Base-by-base conservation (phyloP, 768 basidiomycete species). In the Russula emetica region DNA sequence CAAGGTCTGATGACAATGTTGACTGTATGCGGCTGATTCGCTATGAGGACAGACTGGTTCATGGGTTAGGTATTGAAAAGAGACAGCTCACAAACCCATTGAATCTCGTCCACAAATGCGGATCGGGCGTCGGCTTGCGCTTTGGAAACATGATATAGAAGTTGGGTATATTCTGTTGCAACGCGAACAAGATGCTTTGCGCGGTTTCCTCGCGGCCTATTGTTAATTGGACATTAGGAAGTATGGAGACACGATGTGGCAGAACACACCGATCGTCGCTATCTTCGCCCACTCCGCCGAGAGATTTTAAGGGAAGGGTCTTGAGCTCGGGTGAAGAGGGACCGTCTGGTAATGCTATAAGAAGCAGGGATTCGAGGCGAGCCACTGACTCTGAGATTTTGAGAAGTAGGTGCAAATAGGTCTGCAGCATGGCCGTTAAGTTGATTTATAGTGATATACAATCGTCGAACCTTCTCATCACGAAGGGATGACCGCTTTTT, bases 321-420 rank as follows among this genome's bases (percentile, higher is more conserved):
- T 70, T 75, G 5, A 77, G 58, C 42, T 77, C 76, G 36, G 76
- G 71, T 54, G 73, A 72, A 34, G 73, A 69, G 44, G 70, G 73
- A 38, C 74, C 76, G 44, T 75, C 81, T 16, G 83, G 81, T 18
- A 82, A 78, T 42, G 86, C 64, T 62, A 93, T 92, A 18, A 87
- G 77, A 20, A 98, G 80, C 26, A 99, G 80, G 6, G 85, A 87
- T 73, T 99, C 97, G 5, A 98, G 82, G 56, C 97, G 86, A 14
- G 85, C 83, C 20, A 96, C 82, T 18, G 92, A 92, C 69, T 98
- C 97, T 30, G 95, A 94, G 52, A 98, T 86, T 74, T 93, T 93
- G 66, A 98, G 82, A 5, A 98, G 81, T 14, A 95, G 80, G 68
- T 95, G 88, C 22, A 98, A 80, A 53, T 95, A 76, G 0, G 90